These are phyloP conservation scores for Grosmannia serpens DNA, from an alignment of 2,329 filamentous ascomycete genomes.

Conservation along the genomic window DNA sequence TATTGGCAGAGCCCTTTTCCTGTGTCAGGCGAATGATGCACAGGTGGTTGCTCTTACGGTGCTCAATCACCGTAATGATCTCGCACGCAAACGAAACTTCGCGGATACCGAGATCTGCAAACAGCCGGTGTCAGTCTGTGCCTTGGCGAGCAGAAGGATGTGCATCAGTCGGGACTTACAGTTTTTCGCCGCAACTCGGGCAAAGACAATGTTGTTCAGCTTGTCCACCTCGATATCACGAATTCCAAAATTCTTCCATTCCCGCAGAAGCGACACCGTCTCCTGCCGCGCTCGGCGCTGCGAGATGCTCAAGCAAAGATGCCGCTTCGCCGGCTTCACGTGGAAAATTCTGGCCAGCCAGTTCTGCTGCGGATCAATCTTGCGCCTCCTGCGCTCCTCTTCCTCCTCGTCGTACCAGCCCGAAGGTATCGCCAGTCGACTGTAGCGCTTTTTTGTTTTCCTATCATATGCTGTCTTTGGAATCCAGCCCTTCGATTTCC, in stretches of 20 bases:
- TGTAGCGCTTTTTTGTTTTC: neutral
- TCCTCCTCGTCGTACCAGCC: constrained; percentile 17
- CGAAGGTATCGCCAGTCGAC: constrained; percentile 4
- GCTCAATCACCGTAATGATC: constrained; percentile 80
- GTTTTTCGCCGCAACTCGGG: constrained; percentile 63
- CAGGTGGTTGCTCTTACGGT: constrained; percentile 63
- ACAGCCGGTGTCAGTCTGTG: neutral
- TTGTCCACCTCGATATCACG: constrained; percentile 69
- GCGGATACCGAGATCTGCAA: constrained; percentile 61
- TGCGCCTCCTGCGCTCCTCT: constrained; percentile 30
- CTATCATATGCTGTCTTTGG: neutral
- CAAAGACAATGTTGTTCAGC: constrained; percentile 67
- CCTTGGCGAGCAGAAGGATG: neutral
- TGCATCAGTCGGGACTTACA: constrained; percentile 41
- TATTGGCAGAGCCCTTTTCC: constrained; percentile 81
- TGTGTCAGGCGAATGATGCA: constrained; percentile 80
- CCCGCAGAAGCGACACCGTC: constrained; percentile 59
- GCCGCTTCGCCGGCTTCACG: constrained; percentile 68
- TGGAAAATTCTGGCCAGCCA: constrained; percentile 86
- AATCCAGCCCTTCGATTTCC: neutral
- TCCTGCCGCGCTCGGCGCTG: constrained; percentile 68
- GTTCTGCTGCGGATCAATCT: constrained; percentile 60
- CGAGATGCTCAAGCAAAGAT: constrained; percentile 64
- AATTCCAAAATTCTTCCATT: constrained; percentile 77
- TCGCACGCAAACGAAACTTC: constrained; percentile 82